phyloP scores from a whole-genome alignment of 257 asterid species.

The Orobanche coerulescens region DNA sequence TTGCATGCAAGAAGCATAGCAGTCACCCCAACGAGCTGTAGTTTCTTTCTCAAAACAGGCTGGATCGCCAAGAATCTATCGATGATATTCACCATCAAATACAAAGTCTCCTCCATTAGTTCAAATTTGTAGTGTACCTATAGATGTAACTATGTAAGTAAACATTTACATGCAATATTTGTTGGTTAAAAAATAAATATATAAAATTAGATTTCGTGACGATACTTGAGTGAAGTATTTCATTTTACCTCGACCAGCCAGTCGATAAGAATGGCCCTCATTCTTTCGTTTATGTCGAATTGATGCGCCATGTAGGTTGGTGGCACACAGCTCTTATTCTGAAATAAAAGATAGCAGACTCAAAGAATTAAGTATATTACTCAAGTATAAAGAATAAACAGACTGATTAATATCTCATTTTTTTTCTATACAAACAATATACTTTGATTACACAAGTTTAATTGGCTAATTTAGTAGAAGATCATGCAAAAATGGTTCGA shows the following conservation, averaged over 20 bases:
- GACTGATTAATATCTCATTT: not conserved
- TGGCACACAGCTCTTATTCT: constrained; percentile 52
- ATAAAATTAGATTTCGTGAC: not conserved
- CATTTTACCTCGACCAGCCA: constrained; percentile 80
- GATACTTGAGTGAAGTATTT: not conserved
- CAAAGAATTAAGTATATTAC: not conserved
- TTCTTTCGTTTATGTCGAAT: constrained; percentile 65
- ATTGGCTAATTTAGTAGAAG: too few species aligned
- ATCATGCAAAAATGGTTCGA: too few species aligned
- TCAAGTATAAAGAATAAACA: not conserved
- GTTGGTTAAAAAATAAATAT: not conserved
- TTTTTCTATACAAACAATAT: not conserved
- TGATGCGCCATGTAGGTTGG: constrained; percentile 58
- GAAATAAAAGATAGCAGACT: constrained; percentile 13
- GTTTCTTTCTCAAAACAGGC: constrained; percentile 52
- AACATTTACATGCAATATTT: too few species aligned
- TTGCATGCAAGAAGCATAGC: constrained; percentile 89
- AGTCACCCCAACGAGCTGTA: constrained; percentile 80
- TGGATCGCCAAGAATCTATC: constrained; percentile 64
- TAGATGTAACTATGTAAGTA: not conserved
- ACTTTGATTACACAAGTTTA: too few species aligned
- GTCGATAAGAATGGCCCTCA: constrained; percentile 82
- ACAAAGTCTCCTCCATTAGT: constrained; percentile 83
- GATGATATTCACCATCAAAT: constrained; percentile 65
- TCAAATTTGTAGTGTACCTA: constrained; percentile 95